Conservation (phyloP, 1,284 basidiomycete genomes). For the Ustilago esculenta region DNA sequence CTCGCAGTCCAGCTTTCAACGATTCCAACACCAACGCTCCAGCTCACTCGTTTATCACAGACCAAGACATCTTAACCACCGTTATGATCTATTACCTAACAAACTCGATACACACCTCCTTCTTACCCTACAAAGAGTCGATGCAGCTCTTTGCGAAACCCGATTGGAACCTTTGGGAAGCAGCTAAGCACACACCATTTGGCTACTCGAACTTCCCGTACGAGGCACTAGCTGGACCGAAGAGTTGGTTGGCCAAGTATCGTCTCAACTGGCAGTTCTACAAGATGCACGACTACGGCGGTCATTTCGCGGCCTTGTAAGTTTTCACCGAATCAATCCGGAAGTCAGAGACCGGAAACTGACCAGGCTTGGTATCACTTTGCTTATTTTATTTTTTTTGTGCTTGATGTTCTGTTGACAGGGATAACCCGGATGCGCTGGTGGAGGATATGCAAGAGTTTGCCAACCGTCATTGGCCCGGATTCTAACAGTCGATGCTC, state of each 20-base stretch:
- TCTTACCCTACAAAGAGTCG: slow-evolving; percentile 49
- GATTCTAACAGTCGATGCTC: slow-evolving; percentile 11
- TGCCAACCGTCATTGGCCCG: slow-evolving; percentile 39
- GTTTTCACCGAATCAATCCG: slow-evolving; percentile 12
- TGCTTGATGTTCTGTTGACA: background rate
- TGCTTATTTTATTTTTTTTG: background rate
- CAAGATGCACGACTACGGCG: slow-evolving; percentile 51
- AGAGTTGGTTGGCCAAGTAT: slow-evolving; percentile 36
- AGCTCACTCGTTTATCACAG: slow-evolving; percentile 31
- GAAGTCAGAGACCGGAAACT: no score
- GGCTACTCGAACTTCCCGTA: slow-evolving; percentile 45
- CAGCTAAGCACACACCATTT: slow-evolving; percentile 34
- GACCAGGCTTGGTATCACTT: no score
- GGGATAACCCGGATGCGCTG: slow-evolving; percentile 45
- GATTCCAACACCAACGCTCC: slow-evolving; percentile 1
- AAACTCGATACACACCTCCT: slow-evolving; percentile 48
- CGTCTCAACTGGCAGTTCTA: slow-evolving; percentile 39
- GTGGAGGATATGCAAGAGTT: slow-evolving; percentile 49
- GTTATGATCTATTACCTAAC: slow-evolving; percentile 52
- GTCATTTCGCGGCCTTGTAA: slow-evolving; percentile 59
- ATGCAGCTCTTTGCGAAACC: slow-evolving; percentile 12
- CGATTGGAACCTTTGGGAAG: slow-evolving; percentile 29
- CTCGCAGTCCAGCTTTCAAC: slow-evolving; percentile 49
- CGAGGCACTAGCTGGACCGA: slow-evolving; percentile 41
- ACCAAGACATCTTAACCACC: slow-evolving; percentile 47